A percentile compares a stretch with the other conserved stretches of the same genome.
Evolutionary conservation across 2,329 filamentous ascomycete species (phyloP).

Genomic region (Alternaria triticina): DNA sequence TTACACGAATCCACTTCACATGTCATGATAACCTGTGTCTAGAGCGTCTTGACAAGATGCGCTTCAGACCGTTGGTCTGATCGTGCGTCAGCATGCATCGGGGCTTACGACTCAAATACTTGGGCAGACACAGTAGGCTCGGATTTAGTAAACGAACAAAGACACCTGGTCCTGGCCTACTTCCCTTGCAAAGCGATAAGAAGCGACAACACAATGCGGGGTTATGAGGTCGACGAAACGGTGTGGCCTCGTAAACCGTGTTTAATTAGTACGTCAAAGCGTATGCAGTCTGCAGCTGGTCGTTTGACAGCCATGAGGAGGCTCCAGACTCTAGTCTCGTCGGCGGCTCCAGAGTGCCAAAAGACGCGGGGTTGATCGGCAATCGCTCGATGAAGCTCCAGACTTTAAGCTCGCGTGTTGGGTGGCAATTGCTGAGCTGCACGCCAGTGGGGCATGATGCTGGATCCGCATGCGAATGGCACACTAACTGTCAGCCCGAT

Average conservation of each 20-base stretch:
- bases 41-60: background rate
- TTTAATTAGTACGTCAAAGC: background rate
- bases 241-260: background rate
- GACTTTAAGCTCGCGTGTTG: conserved; percentile 14
- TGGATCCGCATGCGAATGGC: conserved; percentile 30
- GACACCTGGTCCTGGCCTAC: conserved; percentile 4
- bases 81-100: conserved; percentile 22
- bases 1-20: background rate
- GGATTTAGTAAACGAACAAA: conserved; percentile 18
- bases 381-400: conserved; percentile 21
- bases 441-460: conserved; percentile 22
- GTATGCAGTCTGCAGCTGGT: background rate
- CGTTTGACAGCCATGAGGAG: conserved; percentile 2
- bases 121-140: conserved; percentile 3
- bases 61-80: background rate
- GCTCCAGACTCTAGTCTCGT: conserved; percentile 6
- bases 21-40: background rate
- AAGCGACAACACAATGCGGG: conserved; percentile 1
- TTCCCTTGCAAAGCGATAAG: background rate
- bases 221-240: background rate
- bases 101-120: conserved; percentile 2
- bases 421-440: conserved; percentile 26
- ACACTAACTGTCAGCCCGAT: conserved; percentile 31
- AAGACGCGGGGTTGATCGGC: conserved; percentile 30
- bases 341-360: conserved; percentile 17